Evolutionary conservation across 169 alveolate genomes (phyloP).

Genomic region (Haemoproteus tartakovskyi): DNA sequence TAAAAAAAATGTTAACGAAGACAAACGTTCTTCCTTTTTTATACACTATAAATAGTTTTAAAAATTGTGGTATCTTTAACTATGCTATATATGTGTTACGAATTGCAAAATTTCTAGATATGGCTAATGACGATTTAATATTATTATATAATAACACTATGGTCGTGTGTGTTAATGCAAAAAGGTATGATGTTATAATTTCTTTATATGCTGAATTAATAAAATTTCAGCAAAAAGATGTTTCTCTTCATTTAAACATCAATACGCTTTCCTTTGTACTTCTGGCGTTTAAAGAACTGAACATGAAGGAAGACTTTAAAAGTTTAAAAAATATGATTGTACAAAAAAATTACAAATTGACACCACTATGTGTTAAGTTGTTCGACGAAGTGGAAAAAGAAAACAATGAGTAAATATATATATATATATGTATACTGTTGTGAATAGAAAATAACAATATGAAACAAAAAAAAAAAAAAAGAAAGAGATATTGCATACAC

Average conservation of each 20-base stretch:
- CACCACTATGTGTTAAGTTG: slow-evolving; percentile 47
- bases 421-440: too few relatives aligned
- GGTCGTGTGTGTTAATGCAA: slow-evolving; percentile 21
- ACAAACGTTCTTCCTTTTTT: slow-evolving; percentile 45
- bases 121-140: slow-evolving; percentile 6
- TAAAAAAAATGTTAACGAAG: slow-evolving; percentile 30
- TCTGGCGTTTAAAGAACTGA: slow-evolving; percentile 46
- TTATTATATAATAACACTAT: slow-evolving; percentile 39
- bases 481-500: too few relatives aligned
- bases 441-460: too few relatives aligned
- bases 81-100: slow-evolving; percentile 56
- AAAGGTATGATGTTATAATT: slow-evolving; percentile 49
- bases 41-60: slow-evolving; percentile 24
- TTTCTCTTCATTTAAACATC: slow-evolving; percentile 16
- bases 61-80: slow-evolving; percentile 60
- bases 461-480: too few relatives aligned
- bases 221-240: slow-evolving; percentile 27
- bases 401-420: too few relatives aligned
- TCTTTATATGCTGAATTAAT: slow-evolving; percentile 55
- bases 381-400: neutral
- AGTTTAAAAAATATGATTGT: slow-evolving; percentile 35
- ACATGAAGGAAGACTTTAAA: slow-evolving; percentile 45
- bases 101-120: slow-evolving; percentile 19
- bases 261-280: slow-evolving; percentile 52
- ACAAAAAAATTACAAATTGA: slow-evolving; percentile 56